Evolutionary conservation across 139 green algal genomes (phyloP).

Genomic region (Asterochloris sp.): DNA sequence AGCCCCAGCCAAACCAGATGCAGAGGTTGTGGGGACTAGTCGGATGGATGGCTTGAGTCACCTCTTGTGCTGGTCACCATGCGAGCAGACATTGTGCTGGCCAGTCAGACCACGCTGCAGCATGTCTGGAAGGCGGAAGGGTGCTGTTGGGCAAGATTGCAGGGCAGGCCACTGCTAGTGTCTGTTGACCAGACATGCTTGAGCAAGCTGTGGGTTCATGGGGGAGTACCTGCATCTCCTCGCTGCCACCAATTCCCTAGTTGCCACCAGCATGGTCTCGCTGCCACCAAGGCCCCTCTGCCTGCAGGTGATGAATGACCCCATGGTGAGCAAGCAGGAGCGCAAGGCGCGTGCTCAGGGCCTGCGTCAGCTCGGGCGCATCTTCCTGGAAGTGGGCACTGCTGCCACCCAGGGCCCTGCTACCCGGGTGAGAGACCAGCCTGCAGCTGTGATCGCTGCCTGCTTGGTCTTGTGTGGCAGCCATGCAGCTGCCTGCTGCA

Average conservation of each 20-base stretch:
- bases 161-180: no score
- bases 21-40: not conserved
- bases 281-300: not conserved
- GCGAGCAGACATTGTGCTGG: not conserved
- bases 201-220: no score
- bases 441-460: not conserved
- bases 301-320: conserved; percentile 18
- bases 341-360: conserved; percentile 38
- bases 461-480: not conserved
- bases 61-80: not conserved
- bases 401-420: not conserved
- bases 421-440: not conserved
- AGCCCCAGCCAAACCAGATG: not conserved
- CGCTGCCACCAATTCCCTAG: not conserved
- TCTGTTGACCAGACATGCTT: no score
- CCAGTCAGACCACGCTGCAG: not conserved
- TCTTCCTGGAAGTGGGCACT: conserved; percentile 42
- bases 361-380: conserved; percentile 48
- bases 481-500: not conserved
- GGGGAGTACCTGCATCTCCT: not conserved
- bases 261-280: not conserved
- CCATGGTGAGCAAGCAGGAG: conserved; percentile 27
- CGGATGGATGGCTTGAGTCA: not conserved
- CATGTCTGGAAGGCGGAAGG: not conserved
- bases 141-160: no score